These are phyloP conservation scores for Ogataea dorogensis DNA, from an alignment of 805 yeast species.

Conservation along the genomic window DNA sequence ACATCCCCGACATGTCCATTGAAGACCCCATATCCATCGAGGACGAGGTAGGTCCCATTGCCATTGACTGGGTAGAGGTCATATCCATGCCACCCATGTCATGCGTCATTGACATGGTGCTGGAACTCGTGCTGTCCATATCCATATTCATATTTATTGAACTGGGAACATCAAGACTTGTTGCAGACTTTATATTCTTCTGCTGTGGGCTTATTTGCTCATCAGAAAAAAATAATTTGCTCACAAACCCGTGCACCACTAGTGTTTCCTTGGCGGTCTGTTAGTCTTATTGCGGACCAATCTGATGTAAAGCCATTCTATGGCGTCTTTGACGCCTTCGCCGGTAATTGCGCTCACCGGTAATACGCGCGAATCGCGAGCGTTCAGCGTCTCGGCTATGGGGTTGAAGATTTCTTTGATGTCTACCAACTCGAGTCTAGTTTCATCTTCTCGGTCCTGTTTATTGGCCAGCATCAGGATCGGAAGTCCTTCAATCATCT, in stretches of 20 bases:
- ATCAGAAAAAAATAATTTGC: slow-evolving; percentile 7
- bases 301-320: slow-evolving; percentile 83
- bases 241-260: slow-evolving; percentile 28
- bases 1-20: slow-evolving; percentile 29
- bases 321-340: slow-evolving; percentile 81
- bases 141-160: slow-evolving; percentile 1
- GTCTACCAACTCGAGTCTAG: slow-evolving; percentile 70
- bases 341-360: slow-evolving; percentile 86
- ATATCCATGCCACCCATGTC: slow-evolving; percentile 26
- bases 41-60: neutral
- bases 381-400: slow-evolving; percentile 79
- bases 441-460: slow-evolving; percentile 64
- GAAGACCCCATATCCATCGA: slow-evolving; percentile 23
- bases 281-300: slow-evolving; percentile 63
- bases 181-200: too few relatives aligned
- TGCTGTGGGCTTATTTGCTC: slow-evolving; percentile 12
- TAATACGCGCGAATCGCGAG: slow-evolving; percentile 85
- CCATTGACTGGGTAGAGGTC: slow-evolving; percentile 15
- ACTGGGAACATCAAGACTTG: too few relatives aligned
- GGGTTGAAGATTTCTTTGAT: slow-evolving; percentile 81
- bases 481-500: slow-evolving; percentile 74
- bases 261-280: slow-evolving; percentile 50
- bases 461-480: slow-evolving; percentile 93
- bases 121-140: neutral
- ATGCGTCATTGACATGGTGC: neutral